Conservation (phyloP, 345 rosid species). For the Aquilaria yunnanensis region DNA sequence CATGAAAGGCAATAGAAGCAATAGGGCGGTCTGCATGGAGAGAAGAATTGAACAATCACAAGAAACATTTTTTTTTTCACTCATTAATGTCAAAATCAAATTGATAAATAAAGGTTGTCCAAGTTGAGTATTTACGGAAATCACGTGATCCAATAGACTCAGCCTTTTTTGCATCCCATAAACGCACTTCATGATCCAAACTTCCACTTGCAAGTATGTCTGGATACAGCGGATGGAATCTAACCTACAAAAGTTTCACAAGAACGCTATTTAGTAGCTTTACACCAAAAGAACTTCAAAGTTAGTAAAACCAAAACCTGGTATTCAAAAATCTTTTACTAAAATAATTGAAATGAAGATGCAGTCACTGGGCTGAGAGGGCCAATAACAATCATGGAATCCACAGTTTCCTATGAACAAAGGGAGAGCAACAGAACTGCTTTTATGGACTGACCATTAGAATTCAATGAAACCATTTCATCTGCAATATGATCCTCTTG, state of each 20-base stretch:
- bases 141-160: conserved; percentile 68
- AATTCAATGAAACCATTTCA: too few species aligned
- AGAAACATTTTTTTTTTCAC: neutral
- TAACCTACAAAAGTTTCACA: conserved; percentile 39
- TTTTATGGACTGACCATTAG: too few species aligned
- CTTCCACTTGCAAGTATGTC: conserved; percentile 75
- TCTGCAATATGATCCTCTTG: too few species aligned
- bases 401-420: too few species aligned
- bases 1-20: conserved; percentile 83
- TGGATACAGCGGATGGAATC: conserved; percentile 62
- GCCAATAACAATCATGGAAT: neutral
- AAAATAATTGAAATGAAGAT: too few species aligned
- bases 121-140: conserved; percentile 39
- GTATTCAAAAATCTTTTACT: neutral
- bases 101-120: conserved; percentile 7
- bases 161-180: conserved; percentile 67
- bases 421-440: too few species aligned
- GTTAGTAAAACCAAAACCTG: neutral
- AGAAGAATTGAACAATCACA: conserved; percentile 12
- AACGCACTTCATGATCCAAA: conserved; percentile 72
- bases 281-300: neutral
- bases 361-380: neutral
- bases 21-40: conserved; percentile 57
- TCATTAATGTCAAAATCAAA: neutral
- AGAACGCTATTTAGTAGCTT: conserved; percentile 1